Evolutionary conservation across 192 early-diverging fungal species (phyloP).

Genomic region (Coemansia sp.): DNA sequence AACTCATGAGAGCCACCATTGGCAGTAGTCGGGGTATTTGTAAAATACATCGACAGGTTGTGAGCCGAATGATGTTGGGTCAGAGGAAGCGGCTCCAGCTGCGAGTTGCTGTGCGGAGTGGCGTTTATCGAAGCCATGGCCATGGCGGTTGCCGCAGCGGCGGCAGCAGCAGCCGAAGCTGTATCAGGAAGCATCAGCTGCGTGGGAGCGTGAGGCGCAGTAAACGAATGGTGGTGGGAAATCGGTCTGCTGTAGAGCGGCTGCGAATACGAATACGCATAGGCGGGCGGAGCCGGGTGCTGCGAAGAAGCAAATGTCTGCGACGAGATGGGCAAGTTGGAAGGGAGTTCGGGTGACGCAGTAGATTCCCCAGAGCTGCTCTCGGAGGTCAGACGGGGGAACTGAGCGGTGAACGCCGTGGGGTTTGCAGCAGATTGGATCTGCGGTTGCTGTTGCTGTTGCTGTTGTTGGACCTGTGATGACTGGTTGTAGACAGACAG

Average conservation of each 20-base stretch:
- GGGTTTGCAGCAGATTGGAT: conserved; percentile 8
- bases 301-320: not conserved
- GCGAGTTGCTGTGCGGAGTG: not conserved
- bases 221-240: conserved; percentile 14
- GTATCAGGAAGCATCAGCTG: conserved; percentile 14
- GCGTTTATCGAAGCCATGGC: not conserved
- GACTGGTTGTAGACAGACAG: conserved; percentile 38
- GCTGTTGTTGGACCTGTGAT: not conserved
- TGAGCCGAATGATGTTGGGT: conserved; percentile 7
- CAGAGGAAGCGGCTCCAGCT: conserved; percentile 1
- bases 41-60: conserved; percentile 21
- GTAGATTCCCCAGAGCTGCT: conserved; percentile 38
- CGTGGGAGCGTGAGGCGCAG: conserved; percentile 5
- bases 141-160: conserved; percentile 10
- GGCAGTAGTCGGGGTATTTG: conserved; percentile 8
- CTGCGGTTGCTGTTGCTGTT: conserved; percentile 15
- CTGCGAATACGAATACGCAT: conserved; percentile 1
- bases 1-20: conserved; percentile 17
- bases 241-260: conserved; percentile 3
- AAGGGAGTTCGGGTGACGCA: conserved; percentile 43
- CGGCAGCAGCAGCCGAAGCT: conserved; percentile 10
- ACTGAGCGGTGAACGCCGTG: conserved; percentile 18
- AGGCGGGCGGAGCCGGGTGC: conserved; percentile 2
- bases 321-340: conserved; percentile 7
- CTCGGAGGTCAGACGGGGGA: conserved; percentile 40